Evolutionary conservation across 495 filamentous ascomycete genomes (phyloP).

Genomic region (Podospora pseudoanserina): DNA sequence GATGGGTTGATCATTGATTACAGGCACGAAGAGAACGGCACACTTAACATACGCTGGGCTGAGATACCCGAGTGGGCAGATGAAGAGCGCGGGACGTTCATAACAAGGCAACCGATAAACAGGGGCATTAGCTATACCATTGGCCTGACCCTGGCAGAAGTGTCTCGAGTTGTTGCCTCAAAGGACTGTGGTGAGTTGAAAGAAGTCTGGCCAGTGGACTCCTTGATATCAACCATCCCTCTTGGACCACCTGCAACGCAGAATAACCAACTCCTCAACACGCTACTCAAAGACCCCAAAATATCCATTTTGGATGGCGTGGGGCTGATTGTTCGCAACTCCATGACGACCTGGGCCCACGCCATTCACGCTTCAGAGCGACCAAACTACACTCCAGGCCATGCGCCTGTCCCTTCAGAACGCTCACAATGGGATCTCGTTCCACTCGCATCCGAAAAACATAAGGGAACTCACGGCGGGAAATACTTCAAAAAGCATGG

Average conservation of each 20-base stretch:
- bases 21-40: background rate
- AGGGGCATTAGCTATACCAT: background rate
- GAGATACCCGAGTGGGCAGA: background rate
- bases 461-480: too few species aligned
- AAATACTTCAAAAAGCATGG: too few species aligned
- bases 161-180: background rate
- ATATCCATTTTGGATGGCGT: background rate
- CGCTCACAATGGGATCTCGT: background rate
- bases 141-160: background rate
- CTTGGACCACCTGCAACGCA: background rate
- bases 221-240: too few species aligned
- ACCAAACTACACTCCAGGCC: background rate
- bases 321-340: background rate
- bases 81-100: background rate
- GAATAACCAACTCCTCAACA: background rate
- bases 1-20: background rate
- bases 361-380: background rate
- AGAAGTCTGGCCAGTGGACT: background rate
- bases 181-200: background rate
- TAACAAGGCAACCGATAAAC: background rate
- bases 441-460: too few species aligned
- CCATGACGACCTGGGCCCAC: background rate
- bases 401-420: background rate
- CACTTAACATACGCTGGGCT: slow-evolving; percentile 3
- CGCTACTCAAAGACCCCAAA: background rate